Base-by-base conservation (phyloP, 345 rosid species). In the Nephelium lappaceum region DNA sequence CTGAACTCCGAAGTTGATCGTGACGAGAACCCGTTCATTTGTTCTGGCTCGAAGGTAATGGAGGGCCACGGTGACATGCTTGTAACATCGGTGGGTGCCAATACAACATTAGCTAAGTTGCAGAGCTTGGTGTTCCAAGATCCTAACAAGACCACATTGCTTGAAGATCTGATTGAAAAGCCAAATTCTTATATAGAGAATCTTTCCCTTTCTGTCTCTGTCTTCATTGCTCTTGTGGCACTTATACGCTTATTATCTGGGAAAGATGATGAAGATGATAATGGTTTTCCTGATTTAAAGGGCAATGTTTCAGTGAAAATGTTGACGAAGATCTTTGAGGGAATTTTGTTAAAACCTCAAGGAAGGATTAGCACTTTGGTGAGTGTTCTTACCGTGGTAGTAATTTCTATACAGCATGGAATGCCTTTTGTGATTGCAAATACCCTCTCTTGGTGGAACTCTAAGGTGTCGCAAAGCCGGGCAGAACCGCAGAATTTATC, bases 41-140 rank as follows among this genome's bases (percentile, higher is more conserved):
- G 12, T 55, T 69, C 23, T 67, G 82, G 84, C 72, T 78, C 84
- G 16, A 72, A 45, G 77, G 83, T 83, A 19, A 71, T 1, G 19
- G 47, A 74, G 5, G 83, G 83, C 27, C 5, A 25, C 10, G 86
- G 81, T 0, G 5, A 8, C 12, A 80, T 83, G 86, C 78, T 83
- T 38, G 81, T 74, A 43, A 71, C 67, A 23, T 70, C 73, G 6
- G 77, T 45, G 4, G 68, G 60, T 10, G 31, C 41, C 10, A 19
- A 57, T 18, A 24, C 55, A 38, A 41, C 51, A 36, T 53, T 58
- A 18, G 77, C 61, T 16, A 45, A 67, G 47, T 39, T 67, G 42
- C 73, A 38, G 68, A 58, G 21, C 24, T 19, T n/a, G 38, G 27
- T 39, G 39, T 67, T 5, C n/a, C 68, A 0, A 16, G 67, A 69